These are phyloP conservation scores for Metschnikowia rubicola DNA, from an alignment of 805 yeast species.

Conservation along the genomic window DNA sequence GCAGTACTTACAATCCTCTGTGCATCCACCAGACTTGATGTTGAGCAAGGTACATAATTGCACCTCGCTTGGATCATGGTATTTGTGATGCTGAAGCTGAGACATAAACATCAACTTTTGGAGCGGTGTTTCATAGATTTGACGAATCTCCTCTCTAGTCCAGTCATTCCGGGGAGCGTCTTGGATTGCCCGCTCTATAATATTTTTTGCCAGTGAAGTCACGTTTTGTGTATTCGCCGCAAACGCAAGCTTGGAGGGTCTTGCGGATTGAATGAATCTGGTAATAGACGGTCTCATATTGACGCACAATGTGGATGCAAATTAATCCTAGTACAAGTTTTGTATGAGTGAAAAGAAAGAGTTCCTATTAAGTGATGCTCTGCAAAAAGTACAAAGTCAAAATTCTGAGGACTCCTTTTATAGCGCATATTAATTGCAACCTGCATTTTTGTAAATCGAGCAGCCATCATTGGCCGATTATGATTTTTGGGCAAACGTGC, in stretches of 20 bases:
- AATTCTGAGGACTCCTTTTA: too few species aligned
- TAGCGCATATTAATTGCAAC: too few species aligned
- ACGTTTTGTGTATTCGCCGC: neutral
- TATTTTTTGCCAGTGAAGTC: neutral
- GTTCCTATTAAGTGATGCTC: too few species aligned
- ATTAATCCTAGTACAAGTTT: neutral
- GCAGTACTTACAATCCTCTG: constrained; percentile 80
- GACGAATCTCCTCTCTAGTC: constrained; percentile 57
- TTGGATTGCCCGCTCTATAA: constrained; percentile 8
- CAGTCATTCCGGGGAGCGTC: constrained; percentile 35
- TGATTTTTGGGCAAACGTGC: constrained; percentile 2
- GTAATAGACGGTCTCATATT: constrained; percentile 3
- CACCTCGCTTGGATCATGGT: constrained; percentile 65
- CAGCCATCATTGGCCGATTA: constrained; percentile 2
- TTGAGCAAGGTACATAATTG: constrained; percentile 74
- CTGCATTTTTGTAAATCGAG: neutral
- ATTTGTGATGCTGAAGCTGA: constrained; percentile 61
- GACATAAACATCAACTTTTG: constrained; percentile 58
- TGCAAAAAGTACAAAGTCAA: too few species aligned
- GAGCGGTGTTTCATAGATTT: constrained; percentile 64
- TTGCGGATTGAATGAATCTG: neutral
- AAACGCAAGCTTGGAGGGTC: neutral
- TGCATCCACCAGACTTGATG: constrained; percentile 77
- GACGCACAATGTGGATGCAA: constrained; percentile 1
- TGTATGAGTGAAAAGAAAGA: too few species aligned